phyloP scores from a whole-genome alignment of 257 asterid genomes.

The Solanum tarijense region DNA sequence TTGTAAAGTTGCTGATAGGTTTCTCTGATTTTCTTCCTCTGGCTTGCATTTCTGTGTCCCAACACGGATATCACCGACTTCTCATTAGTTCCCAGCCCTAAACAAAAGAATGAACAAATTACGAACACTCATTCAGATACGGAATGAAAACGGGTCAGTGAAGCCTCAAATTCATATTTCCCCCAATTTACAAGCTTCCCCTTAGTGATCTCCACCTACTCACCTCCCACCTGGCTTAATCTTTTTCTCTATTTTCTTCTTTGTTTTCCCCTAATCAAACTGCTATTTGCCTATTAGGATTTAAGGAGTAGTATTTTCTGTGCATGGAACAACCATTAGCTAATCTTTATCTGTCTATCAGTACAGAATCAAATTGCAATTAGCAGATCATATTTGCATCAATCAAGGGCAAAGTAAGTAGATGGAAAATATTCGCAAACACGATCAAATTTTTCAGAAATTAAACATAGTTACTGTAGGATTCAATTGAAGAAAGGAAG shows the following conservation, averaged over 20 bases:
- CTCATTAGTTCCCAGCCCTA: slow-evolving; percentile 73
- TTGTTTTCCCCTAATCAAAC: neutral
- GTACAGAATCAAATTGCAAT: neutral
- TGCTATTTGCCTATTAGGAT: neutral
- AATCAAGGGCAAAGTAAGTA: neutral
- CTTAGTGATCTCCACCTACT: no score
- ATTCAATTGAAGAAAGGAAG: neutral
- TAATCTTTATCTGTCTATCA: neutral
- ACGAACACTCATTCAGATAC: neutral
- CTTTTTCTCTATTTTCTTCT: neutral
- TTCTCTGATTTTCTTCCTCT: slow-evolving; percentile 55
- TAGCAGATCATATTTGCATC: neutral
- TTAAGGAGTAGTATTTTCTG: neutral
- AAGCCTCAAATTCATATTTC: neutral
- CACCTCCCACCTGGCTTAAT: no score
- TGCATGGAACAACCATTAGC: no score
- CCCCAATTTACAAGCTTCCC: neutral
- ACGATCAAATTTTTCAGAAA: neutral
- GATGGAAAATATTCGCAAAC: neutral
- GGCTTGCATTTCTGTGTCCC: slow-evolving; percentile 52
- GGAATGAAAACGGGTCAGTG: neutral
- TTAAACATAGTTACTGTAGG: neutral
- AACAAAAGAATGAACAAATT: neutral
- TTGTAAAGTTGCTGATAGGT: slow-evolving; percentile 46
- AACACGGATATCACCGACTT: slow-evolving; percentile 47